Evolutionary conservation across 192 early-diverging fungal genomes (phyloP).

Genomic region (Diversispora eburnea): DNA sequence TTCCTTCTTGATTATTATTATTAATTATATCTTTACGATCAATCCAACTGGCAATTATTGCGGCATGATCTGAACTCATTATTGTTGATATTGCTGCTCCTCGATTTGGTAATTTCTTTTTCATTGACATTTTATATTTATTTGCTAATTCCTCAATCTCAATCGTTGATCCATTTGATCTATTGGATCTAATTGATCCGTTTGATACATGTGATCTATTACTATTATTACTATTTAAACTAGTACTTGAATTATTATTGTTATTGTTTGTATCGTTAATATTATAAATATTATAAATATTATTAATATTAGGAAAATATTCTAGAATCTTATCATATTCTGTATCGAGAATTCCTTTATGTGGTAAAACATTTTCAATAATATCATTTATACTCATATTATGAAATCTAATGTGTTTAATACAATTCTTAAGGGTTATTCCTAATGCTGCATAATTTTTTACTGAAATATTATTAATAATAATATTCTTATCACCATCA

Average conservation of each 20-base stretch:
- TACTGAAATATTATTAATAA: neutral
- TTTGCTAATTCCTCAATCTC: too few species aligned
- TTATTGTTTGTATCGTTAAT: too few species aligned
- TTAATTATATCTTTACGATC: slow-evolving; percentile 15
- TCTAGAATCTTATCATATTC: neutral
- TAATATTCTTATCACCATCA: too few species aligned
- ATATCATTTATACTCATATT: neutral
- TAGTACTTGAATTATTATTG: too few species aligned
- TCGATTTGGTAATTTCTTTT: slow-evolving; percentile 6
- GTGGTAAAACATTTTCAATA: neutral
- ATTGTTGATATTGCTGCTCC: slow-evolving; percentile 10
- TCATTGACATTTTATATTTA: neutral
- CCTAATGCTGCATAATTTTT: neutral
- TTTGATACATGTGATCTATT: too few species aligned
- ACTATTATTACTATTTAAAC: too few species aligned
- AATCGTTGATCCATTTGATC: too few species aligned
- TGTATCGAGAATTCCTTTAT: neutral
- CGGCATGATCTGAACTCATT: slow-evolving; percentile 6
- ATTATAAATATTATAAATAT: too few species aligned
- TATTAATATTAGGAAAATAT: neutral
- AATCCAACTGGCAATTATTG: slow-evolving; percentile 21
- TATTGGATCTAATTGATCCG: too few species aligned
- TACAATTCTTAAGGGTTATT: neutral
- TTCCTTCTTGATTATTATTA: too few species aligned
- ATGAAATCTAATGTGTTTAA: slow-evolving; percentile 14